These are phyloP conservation scores for Adansonia rubrostipa DNA, from an alignment of 441 rosid genomes.

Conservation along the genomic window DNA sequence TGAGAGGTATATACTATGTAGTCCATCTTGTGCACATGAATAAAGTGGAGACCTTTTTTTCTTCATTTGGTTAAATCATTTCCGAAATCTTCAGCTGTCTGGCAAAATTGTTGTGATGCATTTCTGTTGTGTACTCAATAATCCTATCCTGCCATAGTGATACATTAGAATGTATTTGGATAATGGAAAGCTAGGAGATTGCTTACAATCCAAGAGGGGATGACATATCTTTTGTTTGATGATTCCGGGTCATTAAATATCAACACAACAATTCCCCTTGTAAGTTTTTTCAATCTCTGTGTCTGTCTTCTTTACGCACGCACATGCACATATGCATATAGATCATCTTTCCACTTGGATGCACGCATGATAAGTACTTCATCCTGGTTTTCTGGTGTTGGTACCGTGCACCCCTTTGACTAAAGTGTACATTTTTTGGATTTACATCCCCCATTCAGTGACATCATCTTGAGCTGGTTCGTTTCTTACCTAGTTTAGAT, in stretches of 20 bases:
- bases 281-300: neutral
- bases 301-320: neutral
- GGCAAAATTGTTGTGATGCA: neutral
- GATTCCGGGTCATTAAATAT: neutral
- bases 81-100: neutral
- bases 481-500: neutral
- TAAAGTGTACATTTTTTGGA: neutral
- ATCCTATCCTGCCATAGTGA: too few species aligned
- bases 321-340: neutral
- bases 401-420: neutral
- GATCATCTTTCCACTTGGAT: neutral
- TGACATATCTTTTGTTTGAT: neutral
- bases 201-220: neutral
- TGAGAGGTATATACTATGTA: neutral
- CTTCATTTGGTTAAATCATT: too few species aligned
- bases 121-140: too few species aligned
- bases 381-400: neutral
- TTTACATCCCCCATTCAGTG: neutral
- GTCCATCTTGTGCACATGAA: too few species aligned
- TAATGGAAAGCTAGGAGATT: neutral
- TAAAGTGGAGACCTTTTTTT: too few species aligned
- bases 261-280: neutral
- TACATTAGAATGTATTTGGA: too few species aligned
- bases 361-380: neutral
- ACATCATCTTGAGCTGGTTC: neutral